A percentile compares a stretch with the other conserved stretches of the same genome.
phyloP scores from a whole-genome alignment of 176 grass and related monocot species.

The Oryza meyeriana region DNA sequence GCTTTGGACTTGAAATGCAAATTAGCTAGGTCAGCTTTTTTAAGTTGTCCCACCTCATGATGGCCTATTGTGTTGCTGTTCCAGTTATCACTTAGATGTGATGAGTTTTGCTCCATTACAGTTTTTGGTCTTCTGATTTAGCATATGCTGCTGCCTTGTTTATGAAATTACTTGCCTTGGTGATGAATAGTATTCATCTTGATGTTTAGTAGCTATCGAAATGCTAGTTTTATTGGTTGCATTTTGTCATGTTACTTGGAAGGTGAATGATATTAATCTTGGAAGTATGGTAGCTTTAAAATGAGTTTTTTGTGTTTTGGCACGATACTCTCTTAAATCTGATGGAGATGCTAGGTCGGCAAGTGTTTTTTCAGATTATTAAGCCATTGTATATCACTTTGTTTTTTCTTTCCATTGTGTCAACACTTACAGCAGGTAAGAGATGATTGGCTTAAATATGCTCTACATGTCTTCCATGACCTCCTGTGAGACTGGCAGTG shows the following conservation, averaged over 20 bases:
- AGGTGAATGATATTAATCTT: background rate
- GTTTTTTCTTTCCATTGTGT: background rate
- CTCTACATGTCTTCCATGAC: background rate
- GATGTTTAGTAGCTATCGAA: background rate
- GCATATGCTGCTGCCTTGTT: background rate
- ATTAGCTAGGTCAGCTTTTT: background rate
- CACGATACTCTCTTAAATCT: background rate
- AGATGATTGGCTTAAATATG: background rate
- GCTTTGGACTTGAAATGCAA: constrained; percentile 1
- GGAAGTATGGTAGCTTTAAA: background rate
- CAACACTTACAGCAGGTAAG: background rate
- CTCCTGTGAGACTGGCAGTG: background rate
- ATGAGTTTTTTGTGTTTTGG: background rate
- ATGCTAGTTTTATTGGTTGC: background rate
- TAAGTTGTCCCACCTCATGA: background rate
- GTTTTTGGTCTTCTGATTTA: background rate
- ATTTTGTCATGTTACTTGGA: background rate
- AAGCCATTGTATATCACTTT: background rate
- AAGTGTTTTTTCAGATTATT: background rate
- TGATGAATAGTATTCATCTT: background rate
- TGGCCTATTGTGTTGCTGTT: background rate
- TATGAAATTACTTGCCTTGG: background rate
- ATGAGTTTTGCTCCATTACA: background rate
- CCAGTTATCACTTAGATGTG: background rate
- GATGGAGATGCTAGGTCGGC: background rate